Evolutionary conservation across 75 land plant species (phyloP).

Genomic region (Cryptomeria japonica): DNA sequence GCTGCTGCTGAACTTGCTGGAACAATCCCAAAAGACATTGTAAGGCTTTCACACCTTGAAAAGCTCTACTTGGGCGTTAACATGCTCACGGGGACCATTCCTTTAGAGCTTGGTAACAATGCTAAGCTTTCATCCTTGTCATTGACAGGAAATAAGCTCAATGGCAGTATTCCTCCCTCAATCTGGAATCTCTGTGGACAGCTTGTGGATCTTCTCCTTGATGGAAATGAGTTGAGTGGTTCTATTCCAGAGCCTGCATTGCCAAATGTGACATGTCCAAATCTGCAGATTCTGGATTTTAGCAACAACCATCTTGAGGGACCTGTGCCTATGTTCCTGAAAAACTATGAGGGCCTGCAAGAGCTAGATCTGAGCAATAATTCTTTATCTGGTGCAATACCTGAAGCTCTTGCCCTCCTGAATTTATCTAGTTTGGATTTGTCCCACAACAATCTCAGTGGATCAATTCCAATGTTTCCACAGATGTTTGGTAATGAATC

Average conservation of each 20-base stretch:
- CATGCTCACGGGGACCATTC: conserved; percentile 25
- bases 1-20: conserved; percentile 18
- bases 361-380: conserved; percentile 29
- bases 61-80: conserved; percentile 27
- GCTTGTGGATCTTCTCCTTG: conserved; percentile 14
- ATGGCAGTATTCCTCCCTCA: conserved; percentile 16
- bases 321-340: conserved; percentile 24
- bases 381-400: conserved; percentile 27
- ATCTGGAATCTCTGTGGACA: conserved; percentile 19
- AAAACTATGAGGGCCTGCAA: conserved; percentile 10
- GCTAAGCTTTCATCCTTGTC: conserved; percentile 15
- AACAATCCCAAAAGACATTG: conserved; percentile 14
- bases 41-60: conserved; percentile 10
- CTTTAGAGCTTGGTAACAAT: conserved; percentile 26
- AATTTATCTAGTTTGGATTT: conserved; percentile 29
- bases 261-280: conserved; percentile 6
- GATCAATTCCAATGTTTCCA: conserved; percentile 22
- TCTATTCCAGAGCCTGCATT: conserved; percentile 20
- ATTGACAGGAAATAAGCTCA: conserved; percentile 3
- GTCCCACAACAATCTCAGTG: conserved; percentile 34
- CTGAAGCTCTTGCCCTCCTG: conserved; percentile 22
- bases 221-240: conserved; percentile 21
- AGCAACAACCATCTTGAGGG: conserved; percentile 25
- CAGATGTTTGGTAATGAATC: conserved; percentile 5
- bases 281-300: conserved; percentile 15